Percentiles rank a stretch among this genome's conserved stretches.
Conservation (phyloP, 371 early-diverging fungal genomes). For the Circinella umbellata region DNA sequence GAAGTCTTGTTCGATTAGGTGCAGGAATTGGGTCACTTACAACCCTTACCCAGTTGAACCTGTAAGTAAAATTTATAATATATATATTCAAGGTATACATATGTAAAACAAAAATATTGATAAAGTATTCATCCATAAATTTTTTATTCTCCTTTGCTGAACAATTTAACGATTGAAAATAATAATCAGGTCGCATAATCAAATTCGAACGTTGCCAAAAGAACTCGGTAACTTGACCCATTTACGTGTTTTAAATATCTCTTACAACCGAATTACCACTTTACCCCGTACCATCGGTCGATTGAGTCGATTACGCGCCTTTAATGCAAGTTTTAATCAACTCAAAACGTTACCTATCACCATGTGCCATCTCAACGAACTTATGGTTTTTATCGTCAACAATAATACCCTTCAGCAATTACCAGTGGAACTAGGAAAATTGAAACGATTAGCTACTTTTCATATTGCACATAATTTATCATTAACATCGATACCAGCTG, state of each 20-base stretch:
- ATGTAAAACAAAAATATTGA: too few species aligned
- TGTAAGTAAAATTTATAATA: conserved; percentile 24
- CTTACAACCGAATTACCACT: conserved; percentile 30
- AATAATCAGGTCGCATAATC: conserved; percentile 40
- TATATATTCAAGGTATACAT: too few species aligned
- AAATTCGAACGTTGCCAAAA: conserved; percentile 37
- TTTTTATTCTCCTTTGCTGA: too few species aligned
- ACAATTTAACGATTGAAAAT: neutral
- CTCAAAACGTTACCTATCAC: conserved; percentile 33
- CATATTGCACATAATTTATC: conserved; percentile 73
- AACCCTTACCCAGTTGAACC: conserved; percentile 38
- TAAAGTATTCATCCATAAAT: too few species aligned
- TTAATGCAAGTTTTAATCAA: conserved; percentile 39
- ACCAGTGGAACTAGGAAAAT: conserved; percentile 30
- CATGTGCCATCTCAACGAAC: conserved; percentile 13
- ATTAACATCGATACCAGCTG: conserved; percentile 72
- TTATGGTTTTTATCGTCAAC: conserved; percentile 5
- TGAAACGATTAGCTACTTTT: conserved; percentile 52
- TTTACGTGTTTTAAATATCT: conserved; percentile 29
- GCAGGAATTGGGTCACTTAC: conserved; percentile 35
- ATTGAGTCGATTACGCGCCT: conserved; percentile 26
- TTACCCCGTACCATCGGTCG: conserved; percentile 33
- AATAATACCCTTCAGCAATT: conserved; percentile 8
- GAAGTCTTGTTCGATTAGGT: conserved; percentile 37
- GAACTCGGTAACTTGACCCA: conserved; percentile 37